Conservation (phyloP, 192 early-diverging fungal species). For the Borealophlyctis nickersoniae region DNA sequence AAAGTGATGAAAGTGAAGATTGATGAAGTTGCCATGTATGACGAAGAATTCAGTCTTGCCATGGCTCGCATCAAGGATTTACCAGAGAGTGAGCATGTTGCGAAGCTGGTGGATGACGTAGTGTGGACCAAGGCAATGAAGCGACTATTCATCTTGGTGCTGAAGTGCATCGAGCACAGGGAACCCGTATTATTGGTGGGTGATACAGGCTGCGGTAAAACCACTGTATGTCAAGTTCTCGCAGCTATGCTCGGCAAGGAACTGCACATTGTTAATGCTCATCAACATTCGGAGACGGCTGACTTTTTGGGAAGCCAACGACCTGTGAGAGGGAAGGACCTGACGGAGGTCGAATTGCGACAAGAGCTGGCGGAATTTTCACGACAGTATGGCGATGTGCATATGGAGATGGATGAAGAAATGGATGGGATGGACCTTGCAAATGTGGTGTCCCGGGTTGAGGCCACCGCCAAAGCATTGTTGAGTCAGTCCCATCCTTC, state of each 20-base stretch:
- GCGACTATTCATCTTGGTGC: conserved; percentile 80
- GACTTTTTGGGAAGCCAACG: conserved; percentile 94
- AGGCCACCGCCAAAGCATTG: no score
- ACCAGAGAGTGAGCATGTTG: conserved; percentile 9
- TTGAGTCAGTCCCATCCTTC: no score
- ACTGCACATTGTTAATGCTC: conserved; percentile 91
- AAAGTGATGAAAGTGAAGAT: conserved; percentile 71
- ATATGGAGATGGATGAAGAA: conserved; percentile 9
- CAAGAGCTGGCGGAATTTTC: conserved; percentile 34
- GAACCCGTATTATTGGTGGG: conserved; percentile 96
- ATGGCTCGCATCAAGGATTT: not conserved
- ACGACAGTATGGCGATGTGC: not conserved
- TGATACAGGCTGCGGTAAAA: conserved; percentile 98
- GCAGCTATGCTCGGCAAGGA: conserved; percentile 58
- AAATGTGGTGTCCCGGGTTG: not conserved
- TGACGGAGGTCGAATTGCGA: conserved; percentile 49
- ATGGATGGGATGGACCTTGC: conserved; percentile 1
- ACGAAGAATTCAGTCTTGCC: conserved; percentile 50
- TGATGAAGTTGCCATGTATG: conserved; percentile 62
- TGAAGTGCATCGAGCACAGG: conserved; percentile 69
- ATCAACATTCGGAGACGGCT: conserved; percentile 91
- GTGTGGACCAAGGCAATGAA: conserved; percentile 97
- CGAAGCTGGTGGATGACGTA: conserved; percentile 35
- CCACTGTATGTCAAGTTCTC: conserved; percentile 94
- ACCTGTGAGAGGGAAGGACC: conserved; percentile 75